Base-by-base conservation (phyloP, 139 green algal species). In the Volvox africanus region DNA sequence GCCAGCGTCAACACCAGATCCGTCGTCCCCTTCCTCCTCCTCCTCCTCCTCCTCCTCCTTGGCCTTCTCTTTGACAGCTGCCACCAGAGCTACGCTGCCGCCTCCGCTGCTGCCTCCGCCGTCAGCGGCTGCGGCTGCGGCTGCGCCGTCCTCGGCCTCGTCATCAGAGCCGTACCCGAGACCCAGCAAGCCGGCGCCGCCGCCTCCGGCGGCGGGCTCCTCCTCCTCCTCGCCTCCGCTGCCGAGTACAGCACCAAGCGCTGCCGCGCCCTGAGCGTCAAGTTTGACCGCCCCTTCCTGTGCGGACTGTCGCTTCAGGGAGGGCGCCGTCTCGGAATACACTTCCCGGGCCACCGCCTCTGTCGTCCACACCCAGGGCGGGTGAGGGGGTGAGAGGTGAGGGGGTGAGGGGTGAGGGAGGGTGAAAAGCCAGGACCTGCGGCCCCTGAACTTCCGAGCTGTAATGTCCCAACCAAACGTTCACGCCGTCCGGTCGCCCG, bases 341-440 rank as follows among this genome's bases (percentile, higher is more conserved):
- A 95, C 92, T 79, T 95, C 91, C 18, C 88, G 61, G 1, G 91
- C 94, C 37, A 95, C 86, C 73, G 93, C 91, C 37, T 95, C 94
- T 95, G 94, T 86, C 80, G 61, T 37, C 19, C n/a, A 19, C 35
- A 33, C 44, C 44, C 5, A 55, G 44, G 44, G 36, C 0, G 2
- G 36, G 36, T 11, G 12, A 1, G 78, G 18, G 37, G 80, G 50
- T 30, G 36, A 12, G 2, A 84, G 36, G 36, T 11, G 12, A 1
- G 78, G 18, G 37, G 80, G 50, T 30, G 26, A 75, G 55, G 50
- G 1, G 3, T 11, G 9, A 75, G 0, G 11, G 28, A 87, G 50
- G 5, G 36, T 24, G 32, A 32, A 24, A 17, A 65, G 24, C 32
- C 36, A 2, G 35, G 65, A 33, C 28, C 26, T 6, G 14, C n/a